Base-by-base conservation (phyloP, 192 early-diverging fungal genomes). In the Cetraspora pellucida region DNA sequence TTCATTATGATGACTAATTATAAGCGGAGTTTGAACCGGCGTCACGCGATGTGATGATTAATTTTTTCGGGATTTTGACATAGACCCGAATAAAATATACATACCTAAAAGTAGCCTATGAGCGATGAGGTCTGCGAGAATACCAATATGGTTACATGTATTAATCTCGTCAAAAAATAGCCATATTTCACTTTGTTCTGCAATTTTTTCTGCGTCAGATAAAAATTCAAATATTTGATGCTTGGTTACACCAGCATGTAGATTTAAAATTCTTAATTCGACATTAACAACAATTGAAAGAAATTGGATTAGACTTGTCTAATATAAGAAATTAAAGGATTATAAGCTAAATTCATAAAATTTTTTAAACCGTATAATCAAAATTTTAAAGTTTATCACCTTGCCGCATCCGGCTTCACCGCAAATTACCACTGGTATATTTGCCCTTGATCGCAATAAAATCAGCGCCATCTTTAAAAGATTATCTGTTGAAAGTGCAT, bases 391-490 rank as follows among this genome's bases (percentile, higher is more conserved):
- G 7, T 37, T 37, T 37, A 37, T 73, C 14, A 75, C 74, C 74
- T 75, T 75, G n/a, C 74, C 74, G 8, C 74, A 75, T 44, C 74
- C 74, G 4, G 74, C 74, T n/a, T 75, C 74, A 2, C 74, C 74
- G 23, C 61, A 68, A 11, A 75, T 27, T 3, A 75, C 74, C 10
- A 75, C 74, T 13, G 74, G 74, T 5, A 75, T 47, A 19, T 45
- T 61, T 11, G 74, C 74, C n/a, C 74, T 28, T 27, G 63, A 16
- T 60, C 74, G 21, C 28, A 75, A 19, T 64, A 75, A 50, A 13
- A 75, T 75, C 27, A 75, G n/a, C 9, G 74, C 74, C 74, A 75
- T 75, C 52, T 75, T 75, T 6, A 75, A 17, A 10, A 75, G 23
- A 72, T 77, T 77, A 55, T 77, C 77, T 1, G 49, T 21, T 7